Conservation (phyloP, 2,329 filamentous ascomycete genomes). For the Fusarium beomiforme region DNA sequence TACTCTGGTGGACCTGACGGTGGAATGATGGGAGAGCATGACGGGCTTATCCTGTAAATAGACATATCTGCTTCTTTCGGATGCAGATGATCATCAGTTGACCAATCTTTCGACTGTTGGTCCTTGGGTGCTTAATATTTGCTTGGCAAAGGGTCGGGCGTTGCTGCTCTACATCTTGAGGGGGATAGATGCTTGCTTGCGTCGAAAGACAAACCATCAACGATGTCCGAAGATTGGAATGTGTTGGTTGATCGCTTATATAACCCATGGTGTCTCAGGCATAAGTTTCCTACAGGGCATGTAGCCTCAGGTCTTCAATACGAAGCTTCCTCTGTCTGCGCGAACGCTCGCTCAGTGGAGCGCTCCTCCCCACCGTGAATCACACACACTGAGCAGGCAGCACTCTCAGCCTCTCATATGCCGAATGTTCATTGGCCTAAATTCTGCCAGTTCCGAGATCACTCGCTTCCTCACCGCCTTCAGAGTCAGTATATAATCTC, state of each 20-base stretch:
- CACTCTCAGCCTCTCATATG: constrained; percentile 1
- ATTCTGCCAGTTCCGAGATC: constrained; percentile 25
- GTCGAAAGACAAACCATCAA: constrained; percentile 1
- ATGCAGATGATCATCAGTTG: background rate
- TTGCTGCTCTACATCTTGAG: background rate
- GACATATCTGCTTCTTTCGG: background rate
- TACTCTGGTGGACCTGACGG: background rate
- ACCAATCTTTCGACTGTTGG: constrained; percentile 24
- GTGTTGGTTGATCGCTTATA: background rate
- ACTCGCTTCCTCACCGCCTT: constrained; percentile 8
- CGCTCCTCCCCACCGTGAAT: background rate
- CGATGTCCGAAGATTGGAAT: constrained; percentile 1
- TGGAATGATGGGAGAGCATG: background rate
- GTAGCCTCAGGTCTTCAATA: constrained; percentile 3
- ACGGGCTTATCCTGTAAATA: background rate
- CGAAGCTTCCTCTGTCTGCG: background rate
- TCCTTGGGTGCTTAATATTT: background rate
- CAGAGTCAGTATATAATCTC: constrained; percentile 34
- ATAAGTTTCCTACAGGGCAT: background rate
- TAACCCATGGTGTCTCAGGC: constrained; percentile 14
- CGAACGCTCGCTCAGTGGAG: background rate
- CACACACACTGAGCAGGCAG: constrained; percentile 17
- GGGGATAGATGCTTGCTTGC: background rate
- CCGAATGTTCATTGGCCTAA: background rate
- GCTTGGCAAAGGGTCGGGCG: constrained; percentile 7